Percentiles rank a stretch among this genome's conserved stretches.
Evolutionary conservation across 164 flowering plant species (phyloP).

Genomic region (grape (Vitis vinifera)): DNA sequence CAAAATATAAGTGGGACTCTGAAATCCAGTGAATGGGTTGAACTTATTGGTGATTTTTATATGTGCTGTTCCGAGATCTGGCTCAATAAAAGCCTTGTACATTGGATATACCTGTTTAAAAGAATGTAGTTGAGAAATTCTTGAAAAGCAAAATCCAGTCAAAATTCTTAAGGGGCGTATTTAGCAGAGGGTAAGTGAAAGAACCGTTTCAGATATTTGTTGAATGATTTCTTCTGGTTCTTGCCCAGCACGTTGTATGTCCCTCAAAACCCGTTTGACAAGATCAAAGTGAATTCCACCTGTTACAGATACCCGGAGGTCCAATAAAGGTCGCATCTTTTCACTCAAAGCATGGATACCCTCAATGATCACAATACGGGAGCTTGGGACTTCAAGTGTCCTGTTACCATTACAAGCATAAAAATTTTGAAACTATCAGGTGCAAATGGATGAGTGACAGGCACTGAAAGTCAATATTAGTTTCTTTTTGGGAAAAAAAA

Average conservation of each 20-base stretch:
- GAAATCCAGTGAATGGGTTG: conserved; percentile 96
- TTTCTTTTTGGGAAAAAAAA: no score
- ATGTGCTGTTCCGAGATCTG: conserved; percentile 92
- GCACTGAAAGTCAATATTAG: not conserved
- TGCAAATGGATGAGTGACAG: not conserved
- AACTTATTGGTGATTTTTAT: conserved; percentile 91
- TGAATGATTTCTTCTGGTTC: conserved; percentile 97
- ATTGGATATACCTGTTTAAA: conserved; percentile 86
- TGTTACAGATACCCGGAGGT: conserved; percentile 86
- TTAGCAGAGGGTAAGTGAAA: conserved; percentile 24
- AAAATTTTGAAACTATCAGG: not conserved
- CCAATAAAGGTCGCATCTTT: conserved; percentile 72
- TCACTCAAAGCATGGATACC: conserved; percentile 98
- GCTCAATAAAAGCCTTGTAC: conserved; percentile 99
- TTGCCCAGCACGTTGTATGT: conserved; percentile 96
- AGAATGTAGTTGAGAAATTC: conserved; percentile 7
- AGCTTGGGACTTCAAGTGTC: conserved; percentile 86
- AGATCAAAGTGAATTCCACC: conserved; percentile 99
- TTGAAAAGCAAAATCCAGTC: not conserved
- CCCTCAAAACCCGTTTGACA: conserved; percentile 91
- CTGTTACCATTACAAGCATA: conserved; percentile 32
- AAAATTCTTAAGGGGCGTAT: conserved; percentile 9
- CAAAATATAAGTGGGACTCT: conserved; percentile 85
- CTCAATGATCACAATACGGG: conserved; percentile 86
- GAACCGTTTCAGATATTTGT: conserved; percentile 98